Base-by-base conservation (phyloP, 371 early-diverging fungal species). In the Blastocladiella emersonii region DNA sequence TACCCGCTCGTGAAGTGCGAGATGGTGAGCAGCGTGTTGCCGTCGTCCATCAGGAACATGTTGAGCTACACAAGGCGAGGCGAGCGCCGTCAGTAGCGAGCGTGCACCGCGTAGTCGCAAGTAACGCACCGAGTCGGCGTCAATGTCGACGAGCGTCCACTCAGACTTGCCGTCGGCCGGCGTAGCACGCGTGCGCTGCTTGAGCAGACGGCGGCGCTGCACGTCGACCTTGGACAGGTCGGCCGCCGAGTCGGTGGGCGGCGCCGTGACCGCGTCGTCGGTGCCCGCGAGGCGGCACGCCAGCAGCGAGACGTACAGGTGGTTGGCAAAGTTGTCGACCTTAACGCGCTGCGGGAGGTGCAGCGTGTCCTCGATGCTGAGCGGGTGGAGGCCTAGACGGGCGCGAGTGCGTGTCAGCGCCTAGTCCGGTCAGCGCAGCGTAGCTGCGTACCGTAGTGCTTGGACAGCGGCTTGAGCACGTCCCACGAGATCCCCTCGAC, bases 401-500 rank as follows among this genome's bases (percentile, higher is more conserved):
- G 0, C 27, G 13, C 61, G 27, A 53, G 15, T 25, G 41, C 5
- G 39, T 37, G 23, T 23, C 25, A 45, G 56, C 4, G 27, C 30
- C 30, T 17, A 57, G 13, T 55, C 8, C 23, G 39, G 12, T 64
- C n/a, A n/a, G n/a, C n/a, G n/a, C 15, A 0, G 21, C 17, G 37
- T 37, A 37, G 13, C 7, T 34, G 30, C 65, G 41, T 66, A 74
- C 75, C 68, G 61, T 74, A 76, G 49, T 65, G 60, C 10, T 69
- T 44, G 13, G 74, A 66, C 15, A 78, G 67, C 3, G 64, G 62
- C 35, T 71, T 72, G 61, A 78, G 74, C 43, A 77, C 72, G 61
- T 78, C 76, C 69, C 70, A 78, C 43, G 69, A 67, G 64, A 78
- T 67, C 23, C 78, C 78, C 21, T 76, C 74, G 43, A 78, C 71